Evolutionary conservation across 2,329 filamentous ascomycete genomes (phyloP), one percentile per base, ranked within the genome.

Genomic region (Tolypocladium inflatum): DNA sequence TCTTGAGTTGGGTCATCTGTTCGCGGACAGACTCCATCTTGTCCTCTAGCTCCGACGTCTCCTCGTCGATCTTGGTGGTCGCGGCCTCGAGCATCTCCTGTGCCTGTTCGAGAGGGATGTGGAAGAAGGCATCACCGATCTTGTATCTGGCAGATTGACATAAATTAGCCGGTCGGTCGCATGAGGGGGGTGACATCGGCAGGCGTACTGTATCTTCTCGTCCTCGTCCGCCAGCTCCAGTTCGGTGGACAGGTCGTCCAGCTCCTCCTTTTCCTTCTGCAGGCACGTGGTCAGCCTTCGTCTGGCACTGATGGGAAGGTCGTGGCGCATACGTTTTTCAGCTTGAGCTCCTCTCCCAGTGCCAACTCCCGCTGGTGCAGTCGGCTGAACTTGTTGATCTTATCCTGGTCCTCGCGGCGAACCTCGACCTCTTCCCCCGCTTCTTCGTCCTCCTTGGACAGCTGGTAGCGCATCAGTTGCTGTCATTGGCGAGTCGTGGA

Each of bases 201-300:
- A 71, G 17, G 77, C 87, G 71, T 81, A 97, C 89, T 90, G 92
- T 26, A 99, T 86, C 68, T 89, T 86, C 56, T 96, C 91, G 66
- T 97, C 93, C 72, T 99, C 94, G 72, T 97, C 93, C 56, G 91
- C 90, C 21, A 99, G 84, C 75, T 99, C 94, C 53, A 99, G 81
- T 73, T 99, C 94, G 57, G 82, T 90, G 2, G 88, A 88, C 57
- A 99, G 83, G 73, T 99, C 94, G 71, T 97, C 92, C 4, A 97
- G 83, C 70, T 97, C 94, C 74, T 99, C 94, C 76, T 97, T 97
- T 73, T 97, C 93, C 78, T 97, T 97, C 93, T 97, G 68, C 57
- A 64, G 19, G 17, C 21, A 51, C 58, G 53, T 57, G 60, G 68
- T 68, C 57, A 67, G 69, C 61, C 9, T 21, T 52, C 10, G 48